Evolutionary conservation across 2,329 filamentous ascomycete species (phyloP).

Genomic region (Shiraia sp.): DNA sequence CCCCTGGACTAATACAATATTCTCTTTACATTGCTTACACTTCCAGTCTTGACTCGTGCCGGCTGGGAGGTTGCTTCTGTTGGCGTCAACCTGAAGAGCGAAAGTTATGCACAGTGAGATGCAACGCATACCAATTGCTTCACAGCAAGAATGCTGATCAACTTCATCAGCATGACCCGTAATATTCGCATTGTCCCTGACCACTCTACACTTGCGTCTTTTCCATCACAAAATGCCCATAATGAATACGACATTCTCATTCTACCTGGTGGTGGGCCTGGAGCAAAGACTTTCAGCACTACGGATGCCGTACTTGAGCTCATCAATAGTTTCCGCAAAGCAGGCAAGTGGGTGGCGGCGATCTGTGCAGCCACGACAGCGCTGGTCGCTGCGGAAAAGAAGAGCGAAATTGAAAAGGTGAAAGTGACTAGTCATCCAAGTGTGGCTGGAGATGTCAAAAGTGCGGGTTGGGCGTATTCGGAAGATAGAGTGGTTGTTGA

Average conservation of each 20-base stretch:
- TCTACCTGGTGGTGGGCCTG: slow-evolving; percentile 44
- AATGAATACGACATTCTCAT: slow-evolving; percentile 39
- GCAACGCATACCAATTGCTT: background rate
- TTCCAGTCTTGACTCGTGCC: slow-evolving; percentile 42
- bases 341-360: slow-evolving; percentile 38
- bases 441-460: slow-evolving; percentile 37
- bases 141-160: background rate
- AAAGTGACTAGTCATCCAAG: slow-evolving; percentile 46
- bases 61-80: slow-evolving; percentile 43
- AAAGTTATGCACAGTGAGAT: slow-evolving; percentile 34
- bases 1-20: background rate
- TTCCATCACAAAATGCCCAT: slow-evolving; percentile 17
- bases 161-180: slow-evolving; percentile 37
- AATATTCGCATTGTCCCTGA: slow-evolving; percentile 45
- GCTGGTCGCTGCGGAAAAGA: slow-evolving; percentile 34
- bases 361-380: slow-evolving; percentile 48
- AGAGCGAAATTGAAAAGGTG: slow-evolving; percentile 18
- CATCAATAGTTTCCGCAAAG: slow-evolving; percentile 32
- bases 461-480: slow-evolving; percentile 41
- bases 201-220: slow-evolving; percentile 21
- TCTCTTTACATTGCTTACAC: background rate
- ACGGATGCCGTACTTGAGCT: slow-evolving; percentile 28
- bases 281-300: slow-evolving; percentile 41
- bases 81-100: slow-evolving; percentile 41
- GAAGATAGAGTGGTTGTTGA: slow-evolving; percentile 44